Evolutionary conservation across 192 early-diverging fungal genomes (phyloP).

Genomic region (Glomus cerebriforme): DNA sequence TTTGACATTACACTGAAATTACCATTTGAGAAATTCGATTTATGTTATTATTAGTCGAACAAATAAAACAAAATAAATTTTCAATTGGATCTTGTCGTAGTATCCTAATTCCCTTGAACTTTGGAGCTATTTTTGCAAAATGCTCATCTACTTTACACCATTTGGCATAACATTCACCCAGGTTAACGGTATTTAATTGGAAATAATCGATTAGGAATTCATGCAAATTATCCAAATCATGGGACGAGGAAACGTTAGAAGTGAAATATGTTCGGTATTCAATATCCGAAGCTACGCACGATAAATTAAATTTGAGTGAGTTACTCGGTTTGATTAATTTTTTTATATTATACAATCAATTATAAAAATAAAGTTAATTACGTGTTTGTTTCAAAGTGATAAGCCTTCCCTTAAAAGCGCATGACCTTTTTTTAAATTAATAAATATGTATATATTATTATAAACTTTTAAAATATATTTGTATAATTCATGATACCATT

Average conservation of each 20-base stretch:
- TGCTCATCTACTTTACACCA: conserved; percentile 66
- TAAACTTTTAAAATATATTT: not conserved
- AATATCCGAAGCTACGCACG: not conserved
- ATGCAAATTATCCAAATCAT: conserved; percentile 33
- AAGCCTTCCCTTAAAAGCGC: conserved; percentile 56
- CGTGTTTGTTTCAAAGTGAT: conserved; percentile 68
- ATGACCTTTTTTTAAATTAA: conserved; percentile 38
- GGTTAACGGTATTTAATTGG: conserved; percentile 65
- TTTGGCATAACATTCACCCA: conserved; percentile 56
- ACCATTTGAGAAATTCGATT: conserved; percentile 86
- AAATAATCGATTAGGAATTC: conserved; percentile 79
- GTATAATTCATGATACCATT: conserved; percentile 58
- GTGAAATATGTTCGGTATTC: not conserved
- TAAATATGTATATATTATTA: not conserved
- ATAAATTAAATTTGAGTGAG: not conserved
- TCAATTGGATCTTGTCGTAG: conserved; percentile 86
- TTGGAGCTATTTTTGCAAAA: conserved; percentile 59
- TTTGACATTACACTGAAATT: not conserved
- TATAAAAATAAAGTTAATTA: conserved; percentile 27
- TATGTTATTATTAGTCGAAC: conserved; percentile 95
- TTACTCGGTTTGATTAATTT: not conserved
- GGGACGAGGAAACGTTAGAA: not conserved
- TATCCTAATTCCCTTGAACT: conserved; percentile 70
- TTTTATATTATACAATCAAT: not conserved
- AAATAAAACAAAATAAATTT: conserved; percentile 89